phyloP scores from a whole-genome alignment of 257 asterid genomes.

The Parsonsia alboflavescens region DNA sequence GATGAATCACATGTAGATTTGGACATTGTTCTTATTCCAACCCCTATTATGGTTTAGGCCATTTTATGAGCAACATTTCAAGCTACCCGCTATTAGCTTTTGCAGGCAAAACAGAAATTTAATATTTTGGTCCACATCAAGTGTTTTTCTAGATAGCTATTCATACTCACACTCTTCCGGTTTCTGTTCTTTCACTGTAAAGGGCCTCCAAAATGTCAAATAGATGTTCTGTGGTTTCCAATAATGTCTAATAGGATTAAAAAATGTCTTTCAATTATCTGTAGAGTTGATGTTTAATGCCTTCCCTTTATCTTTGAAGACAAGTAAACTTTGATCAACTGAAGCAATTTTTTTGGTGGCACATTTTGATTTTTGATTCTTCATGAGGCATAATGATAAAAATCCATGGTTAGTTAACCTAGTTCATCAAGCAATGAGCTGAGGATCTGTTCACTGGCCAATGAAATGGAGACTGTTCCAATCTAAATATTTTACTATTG shows the following conservation, averaged over 20 bases:
- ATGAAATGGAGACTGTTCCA: neutral
- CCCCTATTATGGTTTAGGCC: neutral
- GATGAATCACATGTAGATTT: neutral
- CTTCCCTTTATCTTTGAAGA: neutral
- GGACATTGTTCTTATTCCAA: neutral
- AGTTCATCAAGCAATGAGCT: neutral
- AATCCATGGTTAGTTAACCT: neutral
- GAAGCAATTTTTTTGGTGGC: neutral
- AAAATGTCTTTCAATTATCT: neutral
- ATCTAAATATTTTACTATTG: neutral
- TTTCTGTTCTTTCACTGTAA: neutral
- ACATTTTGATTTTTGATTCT: neutral
- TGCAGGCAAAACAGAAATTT: neutral
- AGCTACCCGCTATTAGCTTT: neutral
- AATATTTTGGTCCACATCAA: neutral
- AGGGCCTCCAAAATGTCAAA: neutral
- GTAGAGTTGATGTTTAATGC: neutral
- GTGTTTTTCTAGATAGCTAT: neutral
- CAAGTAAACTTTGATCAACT: neutral
- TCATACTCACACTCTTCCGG: neutral
- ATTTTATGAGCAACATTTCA: neutral
- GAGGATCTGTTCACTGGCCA: neutral
- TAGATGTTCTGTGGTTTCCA: neutral
- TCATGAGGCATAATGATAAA: neutral
- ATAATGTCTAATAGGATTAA: neutral